Conservation (phyloP, 352 stramenopile genomes). For the Phytophthora pluvialis region DNA sequence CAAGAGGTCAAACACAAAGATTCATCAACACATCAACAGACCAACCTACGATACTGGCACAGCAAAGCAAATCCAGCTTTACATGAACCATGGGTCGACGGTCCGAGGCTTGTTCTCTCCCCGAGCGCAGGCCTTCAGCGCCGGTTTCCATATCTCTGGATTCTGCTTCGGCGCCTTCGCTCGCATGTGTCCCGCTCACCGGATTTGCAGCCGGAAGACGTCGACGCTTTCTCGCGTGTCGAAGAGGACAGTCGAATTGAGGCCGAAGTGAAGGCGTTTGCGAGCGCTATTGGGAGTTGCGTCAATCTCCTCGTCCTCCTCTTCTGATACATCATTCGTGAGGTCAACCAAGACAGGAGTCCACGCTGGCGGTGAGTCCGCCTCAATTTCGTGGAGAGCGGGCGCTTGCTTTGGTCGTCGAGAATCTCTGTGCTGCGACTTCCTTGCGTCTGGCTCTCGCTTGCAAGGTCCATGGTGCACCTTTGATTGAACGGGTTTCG, state of each 20-base stretch:
- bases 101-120: background rate
- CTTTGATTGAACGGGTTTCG: slow-evolving; percentile 3
- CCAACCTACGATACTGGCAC: background rate
- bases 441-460: background rate
- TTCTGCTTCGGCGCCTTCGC: slow-evolving; percentile 13
- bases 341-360: slow-evolving; percentile 6
- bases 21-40: too few species aligned
- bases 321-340: background rate
- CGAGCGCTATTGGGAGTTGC: background rate
- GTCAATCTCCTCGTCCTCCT: background rate
- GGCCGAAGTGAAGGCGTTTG: slow-evolving; percentile 17
- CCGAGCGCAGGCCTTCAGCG: slow-evolving; percentile 1
- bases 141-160: slow-evolving; percentile 2
- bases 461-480: slow-evolving; percentile 1
- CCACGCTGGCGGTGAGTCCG: background rate
- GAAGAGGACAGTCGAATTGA: slow-evolving; percentile 11
- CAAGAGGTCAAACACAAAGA: too few species aligned
- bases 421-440: background rate
- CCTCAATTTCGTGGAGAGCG: background rate
- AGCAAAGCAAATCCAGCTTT: background rate
- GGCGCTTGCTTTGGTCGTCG: background rate
- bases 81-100: background rate
- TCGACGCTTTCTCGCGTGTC: slow-evolving; percentile 7
- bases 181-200: background rate
- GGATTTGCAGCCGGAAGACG: slow-evolving; percentile 10